Evolutionary conservation across 352 stramenopile species (phyloP), one percentile per base, ranked within the genome.

Genomic region (Globisporangium yorkense): DNA sequence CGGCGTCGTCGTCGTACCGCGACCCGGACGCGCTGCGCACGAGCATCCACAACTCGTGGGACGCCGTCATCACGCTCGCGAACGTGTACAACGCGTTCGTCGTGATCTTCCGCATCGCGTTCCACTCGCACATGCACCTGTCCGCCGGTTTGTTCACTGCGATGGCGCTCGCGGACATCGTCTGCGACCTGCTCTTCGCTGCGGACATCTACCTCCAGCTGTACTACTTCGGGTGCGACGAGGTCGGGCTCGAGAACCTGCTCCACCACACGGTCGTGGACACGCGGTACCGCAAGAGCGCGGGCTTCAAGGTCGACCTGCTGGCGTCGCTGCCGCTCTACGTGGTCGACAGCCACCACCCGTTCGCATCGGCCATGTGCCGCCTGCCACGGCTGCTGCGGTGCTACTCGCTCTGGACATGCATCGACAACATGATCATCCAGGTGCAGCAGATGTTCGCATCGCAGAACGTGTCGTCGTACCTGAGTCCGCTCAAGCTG

Each of bases 11-110:
- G 15, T 27, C 43, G 3, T 29, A 52, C 21, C 10, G 0, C 20
- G 44, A 51, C 39, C 35, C 55, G 43, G 60, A 80, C n/a, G 60
- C 57, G 6, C 49, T 59, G 10, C 73, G 69, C 1, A 59, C 62
- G 8, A 54, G 46, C 16, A 35, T 83, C 21, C 50, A 51, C 6
- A 75, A 57, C 16, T 35, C 63, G 5, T 93, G 80, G 84, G 77
- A 81, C 43, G 56, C 74, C 0, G 18, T 74, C 0, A 49, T 92
- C 27, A 88, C 71, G 13, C 56, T 70, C 9, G 81, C 69, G 56
- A 92, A 87, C 56, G 66, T 88, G 0, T 93, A 88, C 62, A 92
- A 86, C 41, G 65, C 80, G 5, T 71, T 85, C 10, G 71, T 72
- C 16, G 61, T 88, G 46, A 74, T 93, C 24, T 86, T 92, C 43